A percentile compares a stretch with the other conserved stretches of the same genome.
phyloP scores from a whole-genome alignment of 345 rosid species.

The Pistacia atlantica region DNA sequence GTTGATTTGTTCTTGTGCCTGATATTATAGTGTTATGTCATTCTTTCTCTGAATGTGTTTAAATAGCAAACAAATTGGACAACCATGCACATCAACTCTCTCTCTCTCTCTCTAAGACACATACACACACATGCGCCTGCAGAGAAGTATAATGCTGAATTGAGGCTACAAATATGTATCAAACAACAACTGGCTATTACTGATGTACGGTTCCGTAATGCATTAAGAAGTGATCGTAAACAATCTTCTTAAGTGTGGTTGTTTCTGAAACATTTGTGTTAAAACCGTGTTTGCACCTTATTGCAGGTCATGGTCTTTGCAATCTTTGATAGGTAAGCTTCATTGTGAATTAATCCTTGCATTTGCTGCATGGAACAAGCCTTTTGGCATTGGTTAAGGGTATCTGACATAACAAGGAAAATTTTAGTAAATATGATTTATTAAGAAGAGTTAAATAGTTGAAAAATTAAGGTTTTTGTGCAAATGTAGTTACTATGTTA shows the following conservation, averaged over 20 bases:
- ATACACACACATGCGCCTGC: neutral
- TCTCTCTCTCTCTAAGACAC: neutral
- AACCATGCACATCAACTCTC: neutral
- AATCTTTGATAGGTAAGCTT: neutral
- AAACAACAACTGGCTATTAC: neutral
- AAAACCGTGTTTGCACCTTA: neutral
- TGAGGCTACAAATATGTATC: neutral
- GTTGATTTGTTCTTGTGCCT: neutral
- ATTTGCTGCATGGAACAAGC: neutral
- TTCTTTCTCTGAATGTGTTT: neutral
- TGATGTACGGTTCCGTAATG: neutral
- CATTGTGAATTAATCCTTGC: neutral
- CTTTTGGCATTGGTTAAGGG: neutral
- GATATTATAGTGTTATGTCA: neutral
- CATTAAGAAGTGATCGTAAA: neutral
- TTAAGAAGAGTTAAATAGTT: neutral
- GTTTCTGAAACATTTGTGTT: neutral
- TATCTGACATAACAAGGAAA: neutral
- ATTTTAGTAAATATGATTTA: too few relatives aligned
- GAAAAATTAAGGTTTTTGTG: neutral
- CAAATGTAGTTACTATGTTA: neutral
- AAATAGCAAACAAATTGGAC: neutral
- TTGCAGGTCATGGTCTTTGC: neutral
- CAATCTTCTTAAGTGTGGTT: neutral
- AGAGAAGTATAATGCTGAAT: neutral